These are phyloP conservation scores for Trichosanthes truncata DNA, from an alignment of 306 rosid genomes.

Conservation along the genomic window DNA sequence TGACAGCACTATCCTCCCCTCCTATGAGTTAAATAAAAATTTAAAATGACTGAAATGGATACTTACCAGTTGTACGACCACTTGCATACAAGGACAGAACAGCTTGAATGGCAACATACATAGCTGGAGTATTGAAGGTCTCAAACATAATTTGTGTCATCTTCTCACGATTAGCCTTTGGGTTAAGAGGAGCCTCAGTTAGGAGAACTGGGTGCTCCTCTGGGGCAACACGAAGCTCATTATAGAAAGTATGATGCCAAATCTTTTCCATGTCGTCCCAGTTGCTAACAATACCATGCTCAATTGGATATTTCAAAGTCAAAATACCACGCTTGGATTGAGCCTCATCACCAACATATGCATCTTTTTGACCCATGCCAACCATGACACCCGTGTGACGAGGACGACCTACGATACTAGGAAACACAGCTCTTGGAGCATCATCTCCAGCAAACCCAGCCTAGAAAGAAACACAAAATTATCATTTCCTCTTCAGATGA, in stretches of 20 bases:
- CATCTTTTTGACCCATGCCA: conserved; percentile 99
- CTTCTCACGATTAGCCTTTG: conserved; percentile 97
- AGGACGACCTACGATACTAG: conserved; percentile 98
- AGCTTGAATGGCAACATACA: conserved; percentile 99
- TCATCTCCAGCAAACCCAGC: conserved; percentile 99
- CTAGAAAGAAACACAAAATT: conserved; percentile 25
- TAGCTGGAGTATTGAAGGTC: conserved; percentile 94
- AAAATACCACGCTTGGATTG: conserved; percentile 95
- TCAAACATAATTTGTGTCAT: conserved; percentile 99
- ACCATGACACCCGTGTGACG: conserved; percentile 99
- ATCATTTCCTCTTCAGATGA: neutral
- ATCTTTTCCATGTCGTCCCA: conserved; percentile 99
- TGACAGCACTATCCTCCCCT: neutral
- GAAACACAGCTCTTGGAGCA: conserved; percentile 99
- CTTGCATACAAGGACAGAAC: conserved; percentile 96
- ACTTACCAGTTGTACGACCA: conserved; percentile 98
- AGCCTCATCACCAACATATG: conserved; percentile 99
- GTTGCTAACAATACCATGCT: conserved; percentile 97
- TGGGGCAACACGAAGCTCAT: conserved; percentile 98
- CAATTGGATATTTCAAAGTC: conserved; percentile 91
- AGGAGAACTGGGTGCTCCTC: conserved; percentile 98
- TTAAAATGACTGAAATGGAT: neutral
- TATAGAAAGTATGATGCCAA: conserved; percentile 98
- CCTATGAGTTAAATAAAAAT: neutral
- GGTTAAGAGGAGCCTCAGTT: conserved; percentile 97